phyloP scores from a whole-genome alignment of 371 early-diverging fungal species.

The Amoeboaphelidium occidentale region DNA sequence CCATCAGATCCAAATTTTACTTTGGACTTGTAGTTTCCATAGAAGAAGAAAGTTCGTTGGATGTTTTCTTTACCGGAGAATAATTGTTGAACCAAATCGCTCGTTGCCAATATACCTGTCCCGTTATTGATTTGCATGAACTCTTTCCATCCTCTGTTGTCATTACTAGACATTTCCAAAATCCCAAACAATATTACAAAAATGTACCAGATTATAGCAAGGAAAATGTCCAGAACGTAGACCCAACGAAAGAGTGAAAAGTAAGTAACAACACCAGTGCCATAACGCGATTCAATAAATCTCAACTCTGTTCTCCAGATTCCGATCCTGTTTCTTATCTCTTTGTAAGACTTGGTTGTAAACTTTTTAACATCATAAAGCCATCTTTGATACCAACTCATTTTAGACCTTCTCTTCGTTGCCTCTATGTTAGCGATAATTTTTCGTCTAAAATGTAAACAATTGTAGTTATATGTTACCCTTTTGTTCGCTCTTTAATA shows the following conservation, averaged over 20 bases:
- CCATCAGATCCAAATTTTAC: background rate
- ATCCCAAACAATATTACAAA: constrained; percentile 1
- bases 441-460: background rate
- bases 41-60: background rate
- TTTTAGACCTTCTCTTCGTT: background rate
- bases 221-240: background rate
- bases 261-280: constrained; percentile 4
- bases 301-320: background rate
- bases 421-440: background rate
- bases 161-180: background rate
- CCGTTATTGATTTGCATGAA: background rate
- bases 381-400: background rate
- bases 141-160: background rate
- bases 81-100: background rate
- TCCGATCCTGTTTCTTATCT: background rate
- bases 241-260: constrained; percentile 2
- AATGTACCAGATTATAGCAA: background rate
- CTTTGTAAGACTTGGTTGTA: background rate
- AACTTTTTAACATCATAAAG: background rate
- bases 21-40: background rate
- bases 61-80: background rate
- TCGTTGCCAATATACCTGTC: background rate
- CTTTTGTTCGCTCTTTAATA: background rate
- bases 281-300: constrained; percentile 4
- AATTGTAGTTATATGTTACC: background rate